Evolutionary conservation across 768 basidiomycete species (phyloP).

Genomic region (Nevesoporus exiguus): DNA sequence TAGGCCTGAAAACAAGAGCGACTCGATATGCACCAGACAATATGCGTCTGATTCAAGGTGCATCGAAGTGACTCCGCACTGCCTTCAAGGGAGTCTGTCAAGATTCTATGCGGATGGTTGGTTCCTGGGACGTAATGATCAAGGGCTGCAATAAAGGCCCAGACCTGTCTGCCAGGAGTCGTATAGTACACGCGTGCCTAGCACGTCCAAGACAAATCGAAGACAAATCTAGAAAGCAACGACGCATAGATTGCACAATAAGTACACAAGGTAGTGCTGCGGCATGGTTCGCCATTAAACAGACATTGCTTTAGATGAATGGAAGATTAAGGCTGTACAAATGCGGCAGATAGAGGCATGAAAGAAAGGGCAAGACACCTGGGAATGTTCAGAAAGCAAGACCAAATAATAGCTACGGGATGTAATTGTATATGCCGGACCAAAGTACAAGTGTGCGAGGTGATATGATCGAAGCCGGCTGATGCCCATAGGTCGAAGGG

Average conservation of each 20-base stretch:
- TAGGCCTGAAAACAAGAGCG: too few relatives aligned
- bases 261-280: constrained; percentile 39
- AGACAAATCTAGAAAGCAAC: constrained; percentile 23
- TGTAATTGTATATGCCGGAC: constrained; percentile 51
- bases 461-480: constrained; percentile 45
- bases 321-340: constrained; percentile 38
- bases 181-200: too few relatives aligned
- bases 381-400: constrained; percentile 36
- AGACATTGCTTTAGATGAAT: constrained; percentile 41
- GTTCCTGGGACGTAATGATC: too few relatives aligned
- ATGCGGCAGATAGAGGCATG: constrained; percentile 44
- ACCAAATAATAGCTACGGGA: constrained; percentile 35
- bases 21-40: too few relatives aligned
- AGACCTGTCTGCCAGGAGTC: too few relatives aligned
- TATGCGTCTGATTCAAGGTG: too few relatives aligned
- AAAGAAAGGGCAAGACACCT: constrained; percentile 24
- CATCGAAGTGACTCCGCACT: too few relatives aligned
- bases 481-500: constrained; percentile 34
- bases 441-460: constrained; percentile 66
- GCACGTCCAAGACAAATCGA: too few relatives aligned
- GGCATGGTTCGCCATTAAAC: constrained; percentile 36
- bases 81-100: too few relatives aligned
- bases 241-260: constrained; percentile 38
- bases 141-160: too few relatives aligned
- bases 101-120: too few relatives aligned